Conservation (phyloP, 306 rosid species). For the Leucaena leucocephala region DNA sequence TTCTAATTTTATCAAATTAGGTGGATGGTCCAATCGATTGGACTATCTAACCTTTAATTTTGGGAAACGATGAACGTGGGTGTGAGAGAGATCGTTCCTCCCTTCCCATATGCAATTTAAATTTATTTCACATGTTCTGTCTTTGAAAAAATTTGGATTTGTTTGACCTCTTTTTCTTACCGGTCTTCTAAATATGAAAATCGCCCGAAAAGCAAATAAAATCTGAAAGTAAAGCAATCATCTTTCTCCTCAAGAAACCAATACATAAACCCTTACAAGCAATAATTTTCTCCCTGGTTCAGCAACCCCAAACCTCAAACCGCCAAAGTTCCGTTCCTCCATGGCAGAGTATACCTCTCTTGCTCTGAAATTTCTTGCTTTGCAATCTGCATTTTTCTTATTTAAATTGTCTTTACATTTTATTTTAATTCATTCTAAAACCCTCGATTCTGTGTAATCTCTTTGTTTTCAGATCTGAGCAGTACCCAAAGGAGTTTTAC, state of each 20-base stretch:
- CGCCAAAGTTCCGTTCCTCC: neutral
- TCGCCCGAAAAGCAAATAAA: conserved; percentile 7
- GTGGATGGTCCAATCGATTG: no score
- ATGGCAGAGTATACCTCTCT: conserved; percentile 40
- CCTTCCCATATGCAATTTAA: no score
- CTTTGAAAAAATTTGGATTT: no score
- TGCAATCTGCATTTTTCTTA: neutral
- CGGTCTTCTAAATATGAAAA: neutral
- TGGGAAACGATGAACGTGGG: no score
- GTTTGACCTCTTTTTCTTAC: neutral
- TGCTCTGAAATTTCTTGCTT: neutral
- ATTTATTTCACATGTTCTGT: no score
- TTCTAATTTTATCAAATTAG: no score
- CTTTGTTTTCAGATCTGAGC: conserved; percentile 57
- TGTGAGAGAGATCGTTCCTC: no score
- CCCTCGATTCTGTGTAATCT: neutral
- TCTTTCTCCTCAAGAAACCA: neutral
- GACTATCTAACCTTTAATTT: no score
- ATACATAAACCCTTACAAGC: neutral
- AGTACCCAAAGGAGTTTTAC: conserved; percentile 50
- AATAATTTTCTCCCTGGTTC: neutral
- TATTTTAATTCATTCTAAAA: neutral
- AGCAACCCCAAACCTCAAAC: neutral
- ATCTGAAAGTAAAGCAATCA: neutral
- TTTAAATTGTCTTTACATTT: neutral